phyloP scores from a whole-genome alignment of 2,329 filamentous ascomycete species.

The Colletotrichum neosansevieriae region DNA sequence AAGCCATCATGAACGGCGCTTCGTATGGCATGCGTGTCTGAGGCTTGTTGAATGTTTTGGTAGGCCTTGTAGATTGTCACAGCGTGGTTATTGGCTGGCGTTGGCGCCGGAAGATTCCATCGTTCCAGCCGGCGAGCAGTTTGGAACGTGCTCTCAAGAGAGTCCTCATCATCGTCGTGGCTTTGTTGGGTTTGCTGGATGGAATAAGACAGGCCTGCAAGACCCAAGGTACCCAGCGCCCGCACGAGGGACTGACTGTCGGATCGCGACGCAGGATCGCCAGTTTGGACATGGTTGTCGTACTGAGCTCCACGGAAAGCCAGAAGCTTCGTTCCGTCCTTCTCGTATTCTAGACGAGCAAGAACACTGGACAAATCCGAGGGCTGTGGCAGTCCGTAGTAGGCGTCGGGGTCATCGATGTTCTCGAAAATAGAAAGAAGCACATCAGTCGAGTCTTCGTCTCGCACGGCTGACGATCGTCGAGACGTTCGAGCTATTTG shows the following conservation, averaged over 20 bases:
- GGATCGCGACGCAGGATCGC: conserved; percentile 64
- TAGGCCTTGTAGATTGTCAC: conserved; percentile 84
- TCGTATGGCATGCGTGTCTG: conserved; percentile 65
- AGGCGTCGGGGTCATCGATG: conserved; percentile 95
- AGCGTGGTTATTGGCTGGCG: conserved; percentile 70
- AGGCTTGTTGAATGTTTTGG: conserved; percentile 79
- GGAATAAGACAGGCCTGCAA: conserved; percentile 87
- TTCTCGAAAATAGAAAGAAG: conserved; percentile 88
- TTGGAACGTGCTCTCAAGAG: conserved; percentile 79
- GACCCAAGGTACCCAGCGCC: conserved; percentile 82
- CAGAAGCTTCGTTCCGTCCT: conserved; percentile 86
- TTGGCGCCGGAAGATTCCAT: conserved; percentile 88
- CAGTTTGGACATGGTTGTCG: conserved; percentile 81
- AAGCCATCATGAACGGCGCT: conserved; percentile 73
- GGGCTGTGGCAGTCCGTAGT: conserved; percentile 88
- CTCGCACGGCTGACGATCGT: conserved; percentile 71
- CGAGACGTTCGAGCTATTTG: conserved; percentile 70
- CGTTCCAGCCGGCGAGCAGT: conserved; percentile 87
- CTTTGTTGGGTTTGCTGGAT: conserved; percentile 77
- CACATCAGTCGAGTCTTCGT: conserved; percentile 72
- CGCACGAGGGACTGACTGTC: conserved; percentile 80
- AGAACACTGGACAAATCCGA: conserved; percentile 83
- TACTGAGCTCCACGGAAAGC: conserved; percentile 92
- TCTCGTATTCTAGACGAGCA: conserved; percentile 88
- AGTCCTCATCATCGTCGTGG: conserved; percentile 66